These are phyloP conservation scores for Monilinia laxa DNA, from an alignment of 2,329 filamentous ascomycete species.

Conservation along the genomic window DNA sequence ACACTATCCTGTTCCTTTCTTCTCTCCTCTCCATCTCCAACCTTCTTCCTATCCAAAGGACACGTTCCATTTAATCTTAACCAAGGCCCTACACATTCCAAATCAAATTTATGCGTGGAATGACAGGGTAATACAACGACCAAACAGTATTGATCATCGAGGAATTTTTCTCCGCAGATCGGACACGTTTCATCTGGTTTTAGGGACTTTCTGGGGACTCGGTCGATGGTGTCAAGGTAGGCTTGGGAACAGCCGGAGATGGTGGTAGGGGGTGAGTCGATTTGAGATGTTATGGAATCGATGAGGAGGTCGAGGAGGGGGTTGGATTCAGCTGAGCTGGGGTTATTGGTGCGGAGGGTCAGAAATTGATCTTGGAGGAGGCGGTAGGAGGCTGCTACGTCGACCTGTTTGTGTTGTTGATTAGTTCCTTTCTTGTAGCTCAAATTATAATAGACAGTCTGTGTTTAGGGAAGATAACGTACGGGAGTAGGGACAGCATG, in stretches of 20 bases:
- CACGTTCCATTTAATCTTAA: conserved; percentile 63
- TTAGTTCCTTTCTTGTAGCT: neutral
- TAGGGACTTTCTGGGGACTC: conserved; percentile 54
- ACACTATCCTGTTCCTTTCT: conserved; percentile 41
- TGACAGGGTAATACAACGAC: conserved; percentile 65
- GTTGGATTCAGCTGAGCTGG: conserved; percentile 42
- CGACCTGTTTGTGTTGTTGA: conserved; percentile 41
- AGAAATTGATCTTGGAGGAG: conserved; percentile 60
- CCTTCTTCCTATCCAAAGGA: conserved; percentile 60
- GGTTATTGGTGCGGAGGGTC: conserved; percentile 48
- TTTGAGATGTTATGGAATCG: conserved; percentile 49
- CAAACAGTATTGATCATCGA: conserved; percentile 61
- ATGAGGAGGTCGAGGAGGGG: conserved; percentile 54
- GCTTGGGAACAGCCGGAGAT: conserved; percentile 57
- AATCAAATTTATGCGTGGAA: conserved; percentile 57
- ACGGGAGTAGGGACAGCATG: conserved; percentile 58
- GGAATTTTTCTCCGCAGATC: conserved; percentile 61
- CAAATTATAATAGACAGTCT: no score
- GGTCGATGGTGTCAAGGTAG: conserved; percentile 59
- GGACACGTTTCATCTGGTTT: conserved; percentile 54
- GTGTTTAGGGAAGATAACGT: neutral
- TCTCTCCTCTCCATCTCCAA: conserved; percentile 41
- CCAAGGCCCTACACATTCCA: conserved; percentile 69
- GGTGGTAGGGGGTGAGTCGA: conserved; percentile 52
- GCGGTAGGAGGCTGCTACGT: conserved; percentile 56